These are phyloP conservation scores for Knufia fluminis DNA, from an alignment of 2,329 filamentous ascomycete species.

Conservation along the genomic window DNA sequence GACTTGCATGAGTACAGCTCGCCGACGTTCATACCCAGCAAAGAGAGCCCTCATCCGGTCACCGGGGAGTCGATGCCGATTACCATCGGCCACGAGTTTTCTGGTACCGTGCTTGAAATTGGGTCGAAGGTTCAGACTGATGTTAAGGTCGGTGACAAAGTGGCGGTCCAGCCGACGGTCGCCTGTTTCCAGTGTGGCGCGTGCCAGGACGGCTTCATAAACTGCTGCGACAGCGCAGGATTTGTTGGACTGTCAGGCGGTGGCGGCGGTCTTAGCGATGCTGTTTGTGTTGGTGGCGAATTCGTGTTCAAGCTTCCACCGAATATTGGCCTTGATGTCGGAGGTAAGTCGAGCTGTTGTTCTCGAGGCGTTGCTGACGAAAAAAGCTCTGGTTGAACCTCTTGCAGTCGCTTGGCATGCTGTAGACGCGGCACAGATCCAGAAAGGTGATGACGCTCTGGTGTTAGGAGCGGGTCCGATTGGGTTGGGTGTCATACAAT, in stretches of 20 bases:
- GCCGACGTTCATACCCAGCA: conserved; percentile 40
- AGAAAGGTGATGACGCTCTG: conserved; percentile 40
- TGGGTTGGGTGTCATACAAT: conserved; percentile 50
- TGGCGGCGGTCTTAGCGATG: conserved; percentile 49
- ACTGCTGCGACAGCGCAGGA: conserved; percentile 49
- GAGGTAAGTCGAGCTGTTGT: conserved; percentile 22
- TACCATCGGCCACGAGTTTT: conserved; percentile 57
- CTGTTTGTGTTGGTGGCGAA: conserved; percentile 43
- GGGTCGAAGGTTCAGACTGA: conserved; percentile 38
- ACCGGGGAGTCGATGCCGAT: conserved; percentile 50
- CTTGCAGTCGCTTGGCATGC: conserved; percentile 58
- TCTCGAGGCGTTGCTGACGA: conserved; percentile 25
- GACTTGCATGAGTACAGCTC: conserved; percentile 43
- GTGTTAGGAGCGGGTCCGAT: conserved; percentile 56
- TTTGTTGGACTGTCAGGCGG: conserved; percentile 44
- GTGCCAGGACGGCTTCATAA: conserved; percentile 45
- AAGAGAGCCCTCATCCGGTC: conserved; percentile 43
- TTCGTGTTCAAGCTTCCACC: conserved; percentile 45
- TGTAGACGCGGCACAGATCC: conserved; percentile 41
- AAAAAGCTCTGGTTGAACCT: conserved; percentile 51
- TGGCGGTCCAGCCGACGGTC: conserved; percentile 52
- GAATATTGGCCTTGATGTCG: conserved; percentile 44
- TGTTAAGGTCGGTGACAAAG: conserved; percentile 47
- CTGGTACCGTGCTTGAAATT: conserved; percentile 50
- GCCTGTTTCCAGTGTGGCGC: conserved; percentile 48